Evolutionary conservation across 78 protist species (phyloP).

Genomic region (Dictyostelium purpureum): DNA sequence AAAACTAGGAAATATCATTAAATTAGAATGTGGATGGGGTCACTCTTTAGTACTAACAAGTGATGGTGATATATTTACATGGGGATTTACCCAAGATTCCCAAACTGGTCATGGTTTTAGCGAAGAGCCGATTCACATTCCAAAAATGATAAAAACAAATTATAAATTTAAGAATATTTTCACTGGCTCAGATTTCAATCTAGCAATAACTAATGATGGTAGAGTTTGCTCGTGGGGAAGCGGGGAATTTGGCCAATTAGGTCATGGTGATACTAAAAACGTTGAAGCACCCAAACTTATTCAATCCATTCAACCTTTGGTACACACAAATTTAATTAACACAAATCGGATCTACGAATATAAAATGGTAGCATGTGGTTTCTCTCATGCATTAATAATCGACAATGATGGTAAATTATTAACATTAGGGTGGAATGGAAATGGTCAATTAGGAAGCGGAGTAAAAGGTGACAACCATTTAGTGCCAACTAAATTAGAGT

Average conservation of each 20-base stretch:
- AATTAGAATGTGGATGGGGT: background rate
- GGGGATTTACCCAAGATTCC: constrained; percentile 27
- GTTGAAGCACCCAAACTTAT: background rate
- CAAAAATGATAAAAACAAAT: background rate
- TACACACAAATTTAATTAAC: too few relatives aligned
- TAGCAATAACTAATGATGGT: background rate
- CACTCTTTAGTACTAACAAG: constrained; percentile 16
- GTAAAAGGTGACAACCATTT: background rate
- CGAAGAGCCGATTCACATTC: background rate
- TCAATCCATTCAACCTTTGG: too few relatives aligned
- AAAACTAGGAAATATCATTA: background rate
- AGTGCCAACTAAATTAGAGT: background rate
- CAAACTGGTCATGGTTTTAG: constrained; percentile 10
- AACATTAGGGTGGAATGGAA: constrained; percentile 46
- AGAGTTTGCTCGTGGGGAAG: background rate
- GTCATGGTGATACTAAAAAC: background rate
- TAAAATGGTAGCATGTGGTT: constrained; percentile 11
- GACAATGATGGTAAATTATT: constrained; percentile 22
- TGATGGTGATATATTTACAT: constrained; percentile 19
- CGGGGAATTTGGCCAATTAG: constrained; percentile 34
- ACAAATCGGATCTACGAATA: background rate
- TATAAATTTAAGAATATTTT: background rate
- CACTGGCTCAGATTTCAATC: constrained; percentile 10
- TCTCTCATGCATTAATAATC: constrained; percentile 2
- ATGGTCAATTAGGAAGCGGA: constrained; percentile 33